phyloP scores from a whole-genome alignment of 2,329 filamentous ascomycete genomes.

The Fusarium euwallaceae region DNA sequence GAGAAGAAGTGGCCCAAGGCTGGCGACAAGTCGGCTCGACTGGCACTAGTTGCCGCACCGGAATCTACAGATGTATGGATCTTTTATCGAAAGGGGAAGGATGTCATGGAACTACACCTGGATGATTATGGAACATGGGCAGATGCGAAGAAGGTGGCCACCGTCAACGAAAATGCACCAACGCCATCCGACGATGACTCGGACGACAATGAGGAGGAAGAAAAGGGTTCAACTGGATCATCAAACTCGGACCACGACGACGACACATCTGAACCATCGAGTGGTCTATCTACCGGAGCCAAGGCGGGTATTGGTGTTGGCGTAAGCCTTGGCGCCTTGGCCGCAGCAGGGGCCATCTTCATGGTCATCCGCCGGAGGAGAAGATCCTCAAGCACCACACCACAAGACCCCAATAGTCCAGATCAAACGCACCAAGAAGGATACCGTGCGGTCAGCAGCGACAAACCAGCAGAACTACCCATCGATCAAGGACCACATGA shows the following conservation, averaged over 20 bases:
- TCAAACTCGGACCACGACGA: neutral
- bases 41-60: slow-evolving; percentile 26
- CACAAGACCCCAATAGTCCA: neutral
- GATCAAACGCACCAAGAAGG: neutral
- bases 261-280: neutral
- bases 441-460: neutral
- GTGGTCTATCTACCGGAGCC: neutral
- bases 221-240: neutral
- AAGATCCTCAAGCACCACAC: neutral
- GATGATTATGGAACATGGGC: slow-evolving; percentile 12
- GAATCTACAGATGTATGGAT: slow-evolving; percentile 24
- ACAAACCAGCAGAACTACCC: neutral
- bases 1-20: slow-evolving; percentile 24
- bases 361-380: neutral
- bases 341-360: neutral
- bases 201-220: neutral
- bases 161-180: neutral
- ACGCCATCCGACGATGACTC: neutral
- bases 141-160: neutral
- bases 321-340: neutral
- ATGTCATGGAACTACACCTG: slow-evolving; percentile 19
- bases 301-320: slow-evolving; percentile 2
- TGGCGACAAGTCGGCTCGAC: slow-evolving; percentile 13
- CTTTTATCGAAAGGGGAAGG: slow-evolving; percentile 25
- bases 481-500: neutral